Base-by-base conservation (phyloP, 768 basidiomycete genomes). In the Suillus subalutaceus region DNA sequence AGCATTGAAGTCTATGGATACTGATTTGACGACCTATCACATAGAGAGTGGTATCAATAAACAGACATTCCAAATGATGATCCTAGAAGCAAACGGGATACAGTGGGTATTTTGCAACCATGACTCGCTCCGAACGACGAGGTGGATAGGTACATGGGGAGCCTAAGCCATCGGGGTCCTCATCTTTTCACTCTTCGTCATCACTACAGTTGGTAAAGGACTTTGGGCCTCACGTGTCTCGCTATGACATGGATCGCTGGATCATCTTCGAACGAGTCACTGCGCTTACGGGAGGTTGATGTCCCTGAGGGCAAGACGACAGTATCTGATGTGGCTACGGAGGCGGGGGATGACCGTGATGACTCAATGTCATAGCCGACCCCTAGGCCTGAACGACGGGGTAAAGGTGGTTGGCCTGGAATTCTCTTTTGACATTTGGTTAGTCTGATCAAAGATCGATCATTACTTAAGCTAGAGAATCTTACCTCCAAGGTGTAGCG, bases 401-500 rank as follows among this genome's bases (percentile, higher is more conserved):
- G 75, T 56, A 75, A 50, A 3, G 65, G 69, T 3, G 75, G 74
- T 32, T 75, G 74, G 30, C 38, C 67, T 35, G 75, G 75, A n/a
- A 75, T 35, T 20, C 75, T 75, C 74, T 75, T 35, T 18, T 59
- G 46, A 48, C 15, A 55, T 50, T 26, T 15, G 41, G 58, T 32
- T 18, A 63, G 18, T 37, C 10, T 15, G 23, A 44, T 59, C 13
- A 55, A 53, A 23, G 6, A 10, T 15, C 64, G 46, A 37, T 30
- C 35, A 32, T 26, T 9, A 30, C 26, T n/a, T 23, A 3, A 7
- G 2, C 26, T n/a, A 32, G 6, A 7, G 3, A 30, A 8, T 26
- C 3, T 35, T 43, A 74, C 75, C 73, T 77, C 73, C 32, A 77
- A 35, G 52, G 66, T 65, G 58, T 68, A 76, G 20, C 73, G 74